Evolutionary conservation across 768 basidiomycete species (phyloP).

Genomic region (Mycena sanguinolenta): DNA sequence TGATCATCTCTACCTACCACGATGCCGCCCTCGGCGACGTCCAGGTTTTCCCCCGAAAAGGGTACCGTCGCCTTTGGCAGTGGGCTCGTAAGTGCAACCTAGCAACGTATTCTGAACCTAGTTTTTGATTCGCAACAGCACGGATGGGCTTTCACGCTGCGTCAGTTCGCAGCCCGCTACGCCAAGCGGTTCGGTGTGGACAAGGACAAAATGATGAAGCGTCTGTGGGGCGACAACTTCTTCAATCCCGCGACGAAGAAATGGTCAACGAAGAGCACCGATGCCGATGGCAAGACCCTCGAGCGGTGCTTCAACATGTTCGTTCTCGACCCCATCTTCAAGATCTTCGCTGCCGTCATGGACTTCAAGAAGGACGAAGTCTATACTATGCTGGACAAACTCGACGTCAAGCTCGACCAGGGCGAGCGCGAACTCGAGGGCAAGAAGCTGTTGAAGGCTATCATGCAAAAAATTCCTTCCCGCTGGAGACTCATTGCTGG

Average conservation of each 20-base stretch:
- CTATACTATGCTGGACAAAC: conserved; percentile 90
- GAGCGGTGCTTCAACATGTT: conserved; percentile 99
- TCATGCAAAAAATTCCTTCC: conserved; percentile 99
- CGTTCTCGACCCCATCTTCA: conserved; percentile 99
- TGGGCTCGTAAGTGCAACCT: conserved; percentile 67
- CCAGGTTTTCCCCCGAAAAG: conserved; percentile 97
- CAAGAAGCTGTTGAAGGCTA: conserved; percentile 94
- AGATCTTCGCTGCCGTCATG: conserved; percentile 98
- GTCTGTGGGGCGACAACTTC: conserved; percentile 90
- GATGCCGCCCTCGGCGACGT: conserved; percentile 97
- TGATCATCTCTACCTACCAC: conserved; percentile 98
- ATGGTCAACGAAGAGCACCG: conserved; percentile 86
- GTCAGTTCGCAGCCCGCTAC: conserved; percentile 95
- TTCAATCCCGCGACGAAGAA: conserved; percentile 98
- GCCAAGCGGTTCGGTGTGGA: conserved; percentile 99
- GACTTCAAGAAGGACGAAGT: conserved; percentile 98
- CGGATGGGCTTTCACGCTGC: conserved; percentile 99
- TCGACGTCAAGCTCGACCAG: conserved; percentile 88
- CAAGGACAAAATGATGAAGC: conserved; percentile 93
- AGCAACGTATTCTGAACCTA: no score
- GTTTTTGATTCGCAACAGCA: conserved; percentile 53
- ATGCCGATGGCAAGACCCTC: conserved; percentile 87
- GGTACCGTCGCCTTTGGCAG: conserved; percentile 99
- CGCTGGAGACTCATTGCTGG: conserved; percentile 97
- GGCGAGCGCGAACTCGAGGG: conserved; percentile 96